phyloP scores from a whole-genome alignment of 805 yeast species.

The Candida koratica region DNA sequence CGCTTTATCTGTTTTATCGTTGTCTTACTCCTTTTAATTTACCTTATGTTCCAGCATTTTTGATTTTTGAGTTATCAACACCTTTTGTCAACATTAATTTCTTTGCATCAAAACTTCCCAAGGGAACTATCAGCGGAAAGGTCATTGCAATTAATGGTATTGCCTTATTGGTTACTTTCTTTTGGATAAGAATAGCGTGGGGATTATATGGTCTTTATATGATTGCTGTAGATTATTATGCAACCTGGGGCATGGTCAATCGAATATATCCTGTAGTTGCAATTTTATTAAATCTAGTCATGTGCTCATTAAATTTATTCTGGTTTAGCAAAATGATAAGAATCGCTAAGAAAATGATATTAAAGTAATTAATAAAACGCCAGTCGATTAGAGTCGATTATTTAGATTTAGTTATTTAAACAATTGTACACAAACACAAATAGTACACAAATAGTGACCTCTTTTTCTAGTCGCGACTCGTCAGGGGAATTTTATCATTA shows the following conservation, averaged over 20 bases:
- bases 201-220: conserved; percentile 69
- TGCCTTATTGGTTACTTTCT: conserved; percentile 63
- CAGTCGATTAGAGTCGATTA: no score
- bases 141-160: conserved; percentile 67
- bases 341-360: conserved; percentile 66
- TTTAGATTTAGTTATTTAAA: no score
- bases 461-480: conserved; percentile 8
- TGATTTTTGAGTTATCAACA: conserved; percentile 83
- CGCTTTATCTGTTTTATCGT: conserved; percentile 65
- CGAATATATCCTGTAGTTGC: conserved; percentile 45
- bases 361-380: no score
- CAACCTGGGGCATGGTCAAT: conserved; percentile 44
- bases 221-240: conserved; percentile 47
- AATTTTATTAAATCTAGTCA: conserved; percentile 53
- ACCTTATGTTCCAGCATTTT: conserved; percentile 77
- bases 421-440: neutral
- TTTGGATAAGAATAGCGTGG: conserved; percentile 77
- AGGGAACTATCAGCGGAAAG: conserved; percentile 54
- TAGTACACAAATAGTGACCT: no score
- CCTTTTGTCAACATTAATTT: conserved; percentile 95
- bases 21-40: conserved; percentile 71
- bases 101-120: conserved; percentile 78
- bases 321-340: conserved; percentile 89
- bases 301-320: conserved; percentile 65
- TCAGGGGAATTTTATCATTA: conserved; percentile 6